phyloP scores from a whole-genome alignment of 2,329 filamentous ascomycete species.

The Cladophialophora chaetospira region DNA sequence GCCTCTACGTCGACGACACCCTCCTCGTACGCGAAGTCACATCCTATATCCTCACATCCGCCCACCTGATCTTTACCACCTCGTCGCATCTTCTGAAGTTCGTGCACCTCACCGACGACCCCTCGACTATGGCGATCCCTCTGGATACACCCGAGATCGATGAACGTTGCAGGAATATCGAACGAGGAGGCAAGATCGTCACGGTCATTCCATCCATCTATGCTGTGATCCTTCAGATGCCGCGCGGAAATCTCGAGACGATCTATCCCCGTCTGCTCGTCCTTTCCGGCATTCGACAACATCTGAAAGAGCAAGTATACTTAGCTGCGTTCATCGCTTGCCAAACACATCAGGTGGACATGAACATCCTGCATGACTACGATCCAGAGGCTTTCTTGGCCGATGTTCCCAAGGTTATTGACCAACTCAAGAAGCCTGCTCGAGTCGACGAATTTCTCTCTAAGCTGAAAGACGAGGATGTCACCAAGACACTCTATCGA shows the following conservation, averaged over 20 bases:
- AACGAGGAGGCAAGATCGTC: slow-evolving; percentile 82
- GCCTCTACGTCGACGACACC: slow-evolving; percentile 74
- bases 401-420: slow-evolving; percentile 74
- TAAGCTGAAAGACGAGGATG: slow-evolving; percentile 84
- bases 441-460: slow-evolving; percentile 91
- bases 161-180: slow-evolving; percentile 87
- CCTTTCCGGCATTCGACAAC: slow-evolving; percentile 79
- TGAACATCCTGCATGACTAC: slow-evolving; percentile 97
- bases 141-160: slow-evolving; percentile 87
- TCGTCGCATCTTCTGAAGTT: slow-evolving; percentile 93
- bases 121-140: slow-evolving; percentile 62
- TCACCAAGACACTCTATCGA: slow-evolving; percentile 89
- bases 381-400: slow-evolving; percentile 81
- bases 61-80: slow-evolving; percentile 89
- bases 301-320: slow-evolving; percentile 80
- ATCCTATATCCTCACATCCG: slow-evolving; percentile 78
- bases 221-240: slow-evolving; percentile 88
- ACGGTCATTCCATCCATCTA: slow-evolving; percentile 88
- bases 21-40: slow-evolving; percentile 84
- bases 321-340: slow-evolving; percentile 82
- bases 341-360: slow-evolving; percentile 89
- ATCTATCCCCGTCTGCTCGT: slow-evolving; percentile 93
- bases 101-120: slow-evolving; percentile 67
- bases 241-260: slow-evolving; percentile 90
- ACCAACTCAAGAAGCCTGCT: slow-evolving; percentile 78